Base-by-base conservation (phyloP, 768 basidiomycete genomes). In the Suillus brevipes region DNA sequence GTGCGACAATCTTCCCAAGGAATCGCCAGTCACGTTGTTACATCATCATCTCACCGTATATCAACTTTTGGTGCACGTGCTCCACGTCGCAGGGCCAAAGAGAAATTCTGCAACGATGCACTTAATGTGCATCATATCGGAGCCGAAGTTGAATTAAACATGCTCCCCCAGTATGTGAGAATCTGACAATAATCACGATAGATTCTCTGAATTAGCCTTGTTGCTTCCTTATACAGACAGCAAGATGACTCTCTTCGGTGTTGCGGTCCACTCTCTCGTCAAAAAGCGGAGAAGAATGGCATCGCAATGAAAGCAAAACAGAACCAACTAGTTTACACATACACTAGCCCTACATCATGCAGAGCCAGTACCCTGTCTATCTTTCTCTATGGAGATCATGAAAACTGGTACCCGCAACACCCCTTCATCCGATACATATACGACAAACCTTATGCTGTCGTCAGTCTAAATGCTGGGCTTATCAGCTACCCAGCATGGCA, bases 181-280 rank as follows among this genome's bases (percentile, higher is more conserved):
- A 31, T 23, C 62, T 47, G 16, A n/a, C 16, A 37, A 60, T 58
- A 61, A 60, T 64, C 25, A 64, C 20, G 25, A 31, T 31, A 82
- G 83, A 40, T 83, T 82, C 67, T 78, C 80, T n/a, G 83, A 84
- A 66, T 70, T 84, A 43, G 83, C 81, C 6, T 69, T 84, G 28
- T 71, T 83, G 45, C 68, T 82, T n/a, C 82, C 81, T 23, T 70
- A 82, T 66, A 80, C 80, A 25, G 81, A 83, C 65, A 73, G 82
- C 64, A 78, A 77, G 61, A 72, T 84, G 18, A 75, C 78, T 43
- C 69, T 84, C 63, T 80, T 81, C 60, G 81, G 82, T 61, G 63
- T 66, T 25, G 73, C 71, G 28, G 75, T 77, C 28, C 61, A 74
- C n/a, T 61, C 70, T 4, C 67, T 81, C 12, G 67, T 78, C 25